Evolutionary conservation across 2,329 filamentous ascomycete species (phyloP).

Genomic region (Beauveria sp.): DNA sequence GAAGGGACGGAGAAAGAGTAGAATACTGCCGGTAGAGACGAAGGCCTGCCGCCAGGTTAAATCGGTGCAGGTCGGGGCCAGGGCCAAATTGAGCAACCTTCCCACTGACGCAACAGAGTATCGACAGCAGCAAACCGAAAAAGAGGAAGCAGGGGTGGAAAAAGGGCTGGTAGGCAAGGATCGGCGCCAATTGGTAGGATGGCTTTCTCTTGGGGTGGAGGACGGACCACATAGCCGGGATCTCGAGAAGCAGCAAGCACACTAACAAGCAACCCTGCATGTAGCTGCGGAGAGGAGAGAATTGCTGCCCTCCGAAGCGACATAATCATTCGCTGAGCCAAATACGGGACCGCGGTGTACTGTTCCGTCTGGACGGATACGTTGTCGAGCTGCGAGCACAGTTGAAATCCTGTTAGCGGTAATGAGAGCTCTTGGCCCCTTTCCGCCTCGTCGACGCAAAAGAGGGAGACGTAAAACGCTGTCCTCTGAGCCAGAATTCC

Average conservation of each 20-base stretch:
- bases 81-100: conserved; percentile 1
- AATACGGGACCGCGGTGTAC: too few species aligned
- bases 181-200: conserved; percentile 1
- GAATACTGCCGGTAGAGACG: neutral
- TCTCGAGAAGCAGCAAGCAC: conserved; percentile 3
- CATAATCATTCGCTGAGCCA: too few species aligned
- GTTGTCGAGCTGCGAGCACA: too few species aligned
- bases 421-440: neutral
- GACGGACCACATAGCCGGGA: conserved; percentile 6
- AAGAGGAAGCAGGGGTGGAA: neutral
- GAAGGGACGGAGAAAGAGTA: neutral
- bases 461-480: neutral
- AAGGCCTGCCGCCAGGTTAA: neutral
- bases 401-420: too few species aligned
- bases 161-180: neutral
- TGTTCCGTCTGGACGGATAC: too few species aligned
- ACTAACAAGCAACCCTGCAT: neutral
- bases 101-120: neutral
- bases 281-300: neutral
- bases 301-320: too few species aligned
- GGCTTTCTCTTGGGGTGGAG: neutral
- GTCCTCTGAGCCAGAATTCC: too few species aligned
- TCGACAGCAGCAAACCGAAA: neutral
- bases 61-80: neutral
- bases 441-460: too few species aligned